Evolutionary conservation across 169 alveolate genomes (phyloP), one percentile per base, ranked within the genome.

Genomic region (Perkinsus olseni): DNA sequence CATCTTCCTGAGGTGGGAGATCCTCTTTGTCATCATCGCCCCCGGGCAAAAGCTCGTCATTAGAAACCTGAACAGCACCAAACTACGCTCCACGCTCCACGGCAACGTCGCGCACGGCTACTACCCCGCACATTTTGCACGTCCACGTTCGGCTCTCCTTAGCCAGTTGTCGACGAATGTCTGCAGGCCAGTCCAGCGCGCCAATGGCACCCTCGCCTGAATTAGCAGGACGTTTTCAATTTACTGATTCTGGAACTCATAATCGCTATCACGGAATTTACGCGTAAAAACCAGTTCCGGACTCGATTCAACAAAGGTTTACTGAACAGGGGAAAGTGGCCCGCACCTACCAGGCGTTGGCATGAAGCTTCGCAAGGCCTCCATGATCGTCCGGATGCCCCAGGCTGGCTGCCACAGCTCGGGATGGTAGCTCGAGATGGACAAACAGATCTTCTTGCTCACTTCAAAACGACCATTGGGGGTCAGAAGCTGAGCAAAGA

Each of bases 341-440:
- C n/a, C n/a, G 8, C 45, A 37, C 3, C 38, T 36, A 37, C 95
- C 97, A n/a, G 96, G 96, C 0, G 97, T 96, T 74, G 98, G 98
- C 93, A 97, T 96, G 95, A 97, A 97, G 82, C 98, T 97, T 38
- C 97, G 96, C 8, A 98, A 97, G 31, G 98, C 99, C 40, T 96
- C 97, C 17, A 98, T 95, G 94, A 98, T 97, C 36, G 98, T 97
- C 74, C 98, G 95, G 92, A 97, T 97, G 48, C 98, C 98, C 99
- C 99, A 98, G 40, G 98, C 98, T 24, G 99, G 99, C 93, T 98
- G 98, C 99, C 99, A 98, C 91, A 96, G 97, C 93, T 98, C 99
- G 21, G 98, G 99, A 74, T 97, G 99, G 92, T 94, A 97, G 91
- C 96, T 95, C 28, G 34, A 36, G 39, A 38, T 38, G 45, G 92